Evolutionary conservation across 495 filamentous ascomycete species (phyloP).

Genomic region (Xylaria telfairii): DNA sequence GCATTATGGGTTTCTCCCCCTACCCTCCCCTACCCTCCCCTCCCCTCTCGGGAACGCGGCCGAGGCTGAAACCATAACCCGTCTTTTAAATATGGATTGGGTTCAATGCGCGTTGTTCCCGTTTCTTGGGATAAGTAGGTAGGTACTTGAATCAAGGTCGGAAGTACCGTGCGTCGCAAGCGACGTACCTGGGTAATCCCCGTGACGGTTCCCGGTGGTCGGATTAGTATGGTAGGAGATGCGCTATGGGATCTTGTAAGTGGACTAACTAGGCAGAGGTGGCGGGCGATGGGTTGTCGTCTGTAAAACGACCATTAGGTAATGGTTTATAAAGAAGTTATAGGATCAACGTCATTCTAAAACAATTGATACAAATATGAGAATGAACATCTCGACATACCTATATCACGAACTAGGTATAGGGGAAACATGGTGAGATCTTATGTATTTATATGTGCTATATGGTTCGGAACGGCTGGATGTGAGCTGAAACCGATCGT

Average conservation of each 20-base stretch:
- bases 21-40: too few relatives aligned
- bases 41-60: background rate
- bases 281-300: background rate
- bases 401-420: background rate
- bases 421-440: background rate
- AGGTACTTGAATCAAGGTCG: background rate
- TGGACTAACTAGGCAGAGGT: conserved; percentile 16
- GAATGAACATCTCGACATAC: background rate
- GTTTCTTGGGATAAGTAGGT: too few relatives aligned
- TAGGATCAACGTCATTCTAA: background rate
- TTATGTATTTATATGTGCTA: background rate
- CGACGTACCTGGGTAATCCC: background rate
- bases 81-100: background rate
- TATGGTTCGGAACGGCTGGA: background rate
- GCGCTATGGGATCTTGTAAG: background rate
- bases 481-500: background rate
- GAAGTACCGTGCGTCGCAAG: background rate
- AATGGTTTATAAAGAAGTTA: background rate
- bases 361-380: background rate
- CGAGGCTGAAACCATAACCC: background rate
- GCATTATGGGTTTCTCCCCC: background rate
- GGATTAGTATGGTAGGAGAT: too few relatives aligned
- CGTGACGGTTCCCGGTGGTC: background rate
- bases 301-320: background rate
- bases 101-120: background rate